Evolutionary conservation across 148 eudicot species (phyloP).

Genomic region (Mesembryanthemum crystallinum): DNA sequence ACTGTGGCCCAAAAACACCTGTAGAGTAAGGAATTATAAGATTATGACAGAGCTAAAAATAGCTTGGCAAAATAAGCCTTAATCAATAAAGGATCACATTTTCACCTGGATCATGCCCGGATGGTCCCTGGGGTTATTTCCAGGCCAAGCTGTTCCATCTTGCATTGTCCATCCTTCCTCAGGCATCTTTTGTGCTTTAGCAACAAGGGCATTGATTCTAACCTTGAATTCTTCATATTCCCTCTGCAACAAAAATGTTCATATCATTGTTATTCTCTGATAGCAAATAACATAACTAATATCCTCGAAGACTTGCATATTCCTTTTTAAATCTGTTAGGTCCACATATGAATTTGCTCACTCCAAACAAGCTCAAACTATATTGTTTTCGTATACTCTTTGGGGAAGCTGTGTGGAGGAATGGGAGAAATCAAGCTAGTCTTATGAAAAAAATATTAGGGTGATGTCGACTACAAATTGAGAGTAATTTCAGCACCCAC

Average conservation of each 20-base stretch:
- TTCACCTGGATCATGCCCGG: constrained; percentile 97
- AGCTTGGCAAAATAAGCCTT: background rate
- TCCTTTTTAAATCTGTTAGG: background rate
- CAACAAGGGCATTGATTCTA: constrained; percentile 88
- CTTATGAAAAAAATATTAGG: background rate
- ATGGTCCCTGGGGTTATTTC: constrained; percentile 96
- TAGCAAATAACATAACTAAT: background rate
- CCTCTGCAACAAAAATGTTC: constrained; percentile 47
- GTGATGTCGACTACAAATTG: background rate
- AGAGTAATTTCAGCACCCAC: background rate
- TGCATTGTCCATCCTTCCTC: constrained; percentile 99
- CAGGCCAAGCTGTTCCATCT: constrained; percentile 97
- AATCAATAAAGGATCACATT: background rate
- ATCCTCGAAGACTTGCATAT: background rate
- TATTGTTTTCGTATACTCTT: background rate
- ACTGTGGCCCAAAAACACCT: constrained; percentile 96
- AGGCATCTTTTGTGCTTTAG: constrained; percentile 92
- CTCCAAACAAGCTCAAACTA: background rate
- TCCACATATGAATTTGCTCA: background rate
- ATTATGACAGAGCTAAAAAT: constrained; percentile 3
- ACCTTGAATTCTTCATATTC: constrained; percentile 97
- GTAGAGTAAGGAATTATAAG: constrained; percentile 18
- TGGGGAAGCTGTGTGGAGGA: background rate
- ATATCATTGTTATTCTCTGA: background rate
- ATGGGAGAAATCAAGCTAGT: background rate